Percentiles rank a stretch among this genome's conserved stretches.
These are phyloP conservation scores for Avena sativa DNA, from an alignment of 176 grass and related monocot genomes.

Conservation along the genomic window DNA sequence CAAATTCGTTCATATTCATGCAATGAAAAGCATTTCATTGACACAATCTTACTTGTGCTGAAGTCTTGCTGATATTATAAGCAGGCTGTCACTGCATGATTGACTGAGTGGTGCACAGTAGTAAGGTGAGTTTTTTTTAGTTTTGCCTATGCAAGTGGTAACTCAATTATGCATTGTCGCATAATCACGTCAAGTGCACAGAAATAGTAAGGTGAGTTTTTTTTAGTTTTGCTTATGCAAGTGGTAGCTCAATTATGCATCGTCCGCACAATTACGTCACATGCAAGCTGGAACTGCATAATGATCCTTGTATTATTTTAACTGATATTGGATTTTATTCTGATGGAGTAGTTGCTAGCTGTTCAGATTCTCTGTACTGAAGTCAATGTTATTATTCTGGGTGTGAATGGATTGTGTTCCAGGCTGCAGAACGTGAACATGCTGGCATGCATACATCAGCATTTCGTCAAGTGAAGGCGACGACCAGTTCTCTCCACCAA, in stretches of 20 bases:
- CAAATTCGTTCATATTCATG: neutral
- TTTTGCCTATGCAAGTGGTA: slow-evolving; percentile 4
- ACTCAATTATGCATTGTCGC: neutral
- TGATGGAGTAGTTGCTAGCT: neutral
- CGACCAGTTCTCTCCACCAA: neutral
- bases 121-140: neutral
- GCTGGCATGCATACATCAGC: neutral
- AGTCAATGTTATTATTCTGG: neutral
- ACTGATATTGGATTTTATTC: neutral
- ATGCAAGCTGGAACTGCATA: neutral
- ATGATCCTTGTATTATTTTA: neutral
- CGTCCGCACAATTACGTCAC: neutral
- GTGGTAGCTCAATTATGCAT: neutral
- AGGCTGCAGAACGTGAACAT: neutral
- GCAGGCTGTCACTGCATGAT: neutral
- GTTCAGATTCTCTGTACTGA: neutral
- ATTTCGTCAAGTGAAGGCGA: neutral
- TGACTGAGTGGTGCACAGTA: neutral
- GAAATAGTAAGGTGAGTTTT: neutral
- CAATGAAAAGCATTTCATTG: neutral
- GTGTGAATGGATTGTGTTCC: slow-evolving; percentile 5
- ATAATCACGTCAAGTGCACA: neutral
- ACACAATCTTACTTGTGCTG: neutral
- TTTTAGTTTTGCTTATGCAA: slow-evolving; percentile 5
- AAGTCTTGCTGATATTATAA: slow-evolving; percentile 25